Evolutionary conservation across 2,329 filamentous ascomycete genomes (phyloP).

Genomic region (Neopestalotiopsis rosae): DNA sequence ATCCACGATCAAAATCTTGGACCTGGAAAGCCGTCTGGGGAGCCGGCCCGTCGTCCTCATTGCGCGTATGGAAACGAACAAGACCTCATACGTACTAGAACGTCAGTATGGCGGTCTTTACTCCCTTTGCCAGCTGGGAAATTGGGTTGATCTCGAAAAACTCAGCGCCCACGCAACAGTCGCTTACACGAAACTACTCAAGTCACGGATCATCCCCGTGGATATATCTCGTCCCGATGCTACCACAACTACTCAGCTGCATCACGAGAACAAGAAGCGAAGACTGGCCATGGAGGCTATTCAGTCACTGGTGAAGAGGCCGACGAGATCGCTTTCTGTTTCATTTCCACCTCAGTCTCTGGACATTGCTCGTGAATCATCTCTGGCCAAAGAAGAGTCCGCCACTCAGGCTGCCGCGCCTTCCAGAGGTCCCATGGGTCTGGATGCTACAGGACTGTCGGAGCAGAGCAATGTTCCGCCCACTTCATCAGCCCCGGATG

Average conservation of each 20-base stretch:
- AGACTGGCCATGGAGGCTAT: slow-evolving; percentile 67
- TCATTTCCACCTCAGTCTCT: slow-evolving; percentile 32
- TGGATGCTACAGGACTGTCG: not conserved
- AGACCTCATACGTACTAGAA: slow-evolving; percentile 68
- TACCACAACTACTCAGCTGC: slow-evolving; percentile 50
- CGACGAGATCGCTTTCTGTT: slow-evolving; percentile 50
- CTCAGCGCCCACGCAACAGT: slow-evolving; percentile 57
- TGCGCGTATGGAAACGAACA: slow-evolving; percentile 61
- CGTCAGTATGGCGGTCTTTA: slow-evolving; percentile 66
- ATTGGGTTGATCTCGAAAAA: slow-evolving; percentile 66
- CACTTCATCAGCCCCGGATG: slow-evolving; percentile 23
- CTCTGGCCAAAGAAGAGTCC: slow-evolving; percentile 18
- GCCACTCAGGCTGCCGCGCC: slow-evolving; percentile 18
- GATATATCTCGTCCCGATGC: slow-evolving; percentile 26
- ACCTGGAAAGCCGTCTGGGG: slow-evolving; percentile 65
- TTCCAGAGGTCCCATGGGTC: not conserved
- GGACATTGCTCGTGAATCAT: slow-evolving; percentile 21
- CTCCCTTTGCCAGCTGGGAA: slow-evolving; percentile 69
- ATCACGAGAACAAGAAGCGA: slow-evolving; percentile 59
- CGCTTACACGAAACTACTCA: slow-evolving; percentile 40
- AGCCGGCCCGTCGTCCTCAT: slow-evolving; percentile 62
- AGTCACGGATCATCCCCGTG: slow-evolving; percentile 34
- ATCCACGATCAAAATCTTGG: slow-evolving; percentile 66
- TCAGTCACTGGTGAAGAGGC: slow-evolving; percentile 64
- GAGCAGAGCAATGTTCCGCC: not conserved